A percentile compares a stretch with the other conserved stretches of the same genome.
These are phyloP conservation scores for Mortierella sp. DNA, from an alignment of 371 early-diverging fungal species.

Conservation along the genomic window DNA sequence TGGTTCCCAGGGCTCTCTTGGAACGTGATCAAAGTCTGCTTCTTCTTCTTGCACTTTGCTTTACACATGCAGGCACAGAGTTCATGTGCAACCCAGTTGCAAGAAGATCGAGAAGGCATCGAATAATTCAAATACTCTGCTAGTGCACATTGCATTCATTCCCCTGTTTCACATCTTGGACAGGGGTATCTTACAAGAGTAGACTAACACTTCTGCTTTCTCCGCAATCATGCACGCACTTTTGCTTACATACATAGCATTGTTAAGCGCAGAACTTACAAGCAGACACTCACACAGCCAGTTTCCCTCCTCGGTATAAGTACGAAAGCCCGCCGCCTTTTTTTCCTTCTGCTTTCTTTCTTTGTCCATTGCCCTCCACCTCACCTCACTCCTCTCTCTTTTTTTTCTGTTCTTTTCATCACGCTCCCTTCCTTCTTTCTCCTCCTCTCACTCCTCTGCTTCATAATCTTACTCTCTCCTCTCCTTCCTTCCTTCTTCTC, in stretches of 20 bases:
- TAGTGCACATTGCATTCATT: no score
- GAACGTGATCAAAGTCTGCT: not conserved
- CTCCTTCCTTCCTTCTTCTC: not conserved
- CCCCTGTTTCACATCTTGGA: no score
- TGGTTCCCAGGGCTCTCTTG: not conserved
- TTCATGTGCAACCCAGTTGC: no score
- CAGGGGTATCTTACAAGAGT: no score
- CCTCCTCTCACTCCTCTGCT: not conserved
- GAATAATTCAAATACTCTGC: no score
- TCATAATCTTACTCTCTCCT: not conserved
- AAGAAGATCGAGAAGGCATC: no score
- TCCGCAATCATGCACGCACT: not conserved
- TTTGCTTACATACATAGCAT: not conserved
- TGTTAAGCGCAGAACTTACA: not conserved
- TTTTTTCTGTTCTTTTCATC: slow-evolving; percentile 16
- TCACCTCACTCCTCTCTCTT: not conserved
- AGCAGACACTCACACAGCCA: not conserved
- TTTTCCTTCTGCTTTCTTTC: not conserved
- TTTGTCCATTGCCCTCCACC: not conserved
- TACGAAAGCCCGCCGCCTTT: not conserved
- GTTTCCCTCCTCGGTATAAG: not conserved
- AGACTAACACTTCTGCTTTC: no score
- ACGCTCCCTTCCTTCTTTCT: not conserved
- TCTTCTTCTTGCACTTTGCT: not conserved
- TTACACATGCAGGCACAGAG: no score